phyloP scores from a whole-genome alignment of 345 rosid genomes.

The Hirschfeldia incana region DNA sequence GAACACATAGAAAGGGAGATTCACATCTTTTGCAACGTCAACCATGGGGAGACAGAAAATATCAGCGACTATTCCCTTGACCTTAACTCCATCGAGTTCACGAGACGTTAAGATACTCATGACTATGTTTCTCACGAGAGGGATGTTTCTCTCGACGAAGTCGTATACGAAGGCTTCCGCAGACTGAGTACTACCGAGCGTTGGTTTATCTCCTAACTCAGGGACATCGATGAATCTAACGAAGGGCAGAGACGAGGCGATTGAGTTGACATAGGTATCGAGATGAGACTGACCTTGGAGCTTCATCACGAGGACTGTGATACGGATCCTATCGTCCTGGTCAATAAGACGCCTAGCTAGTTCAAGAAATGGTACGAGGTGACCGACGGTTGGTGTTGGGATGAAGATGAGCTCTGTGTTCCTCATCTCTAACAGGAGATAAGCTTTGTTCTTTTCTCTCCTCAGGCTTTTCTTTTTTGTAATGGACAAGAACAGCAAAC shows the following conservation, averaged over 20 bases:
- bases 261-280: conserved; percentile 27
- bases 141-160: conserved; percentile 17
- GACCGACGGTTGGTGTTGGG: conserved; percentile 43
- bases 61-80: conserved; percentile 50
- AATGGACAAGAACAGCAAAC: not conserved
- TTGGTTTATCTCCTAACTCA: conserved; percentile 30
- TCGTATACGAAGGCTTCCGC: conserved; percentile 23
- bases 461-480: not conserved
- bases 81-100: conserved; percentile 26
- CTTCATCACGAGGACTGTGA: conserved; percentile 35
- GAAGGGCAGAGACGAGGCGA: conserved; percentile 28
- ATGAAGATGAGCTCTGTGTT: conserved; percentile 38
- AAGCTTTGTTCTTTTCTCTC: conserved; percentile 1
- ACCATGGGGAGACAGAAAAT: conserved; percentile 51
- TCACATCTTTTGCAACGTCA: conserved; percentile 40
- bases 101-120: conserved; percentile 22
- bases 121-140: conserved; percentile 32
- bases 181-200: conserved; percentile 6
- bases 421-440: conserved; percentile 2
- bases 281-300: conserved; percentile 39
- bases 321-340: conserved; percentile 43
- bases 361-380: conserved; percentile 50
- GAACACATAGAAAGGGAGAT: conserved; percentile 54
- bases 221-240: conserved; percentile 34
- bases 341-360: conserved; percentile 48